A percentile compares a stretch with the other conserved stretches of the same genome.
Evolutionary conservation across 1,284 basidiomycete genomes (phyloP).

Genomic region (Cutaneotrichosporon sp.): DNA sequence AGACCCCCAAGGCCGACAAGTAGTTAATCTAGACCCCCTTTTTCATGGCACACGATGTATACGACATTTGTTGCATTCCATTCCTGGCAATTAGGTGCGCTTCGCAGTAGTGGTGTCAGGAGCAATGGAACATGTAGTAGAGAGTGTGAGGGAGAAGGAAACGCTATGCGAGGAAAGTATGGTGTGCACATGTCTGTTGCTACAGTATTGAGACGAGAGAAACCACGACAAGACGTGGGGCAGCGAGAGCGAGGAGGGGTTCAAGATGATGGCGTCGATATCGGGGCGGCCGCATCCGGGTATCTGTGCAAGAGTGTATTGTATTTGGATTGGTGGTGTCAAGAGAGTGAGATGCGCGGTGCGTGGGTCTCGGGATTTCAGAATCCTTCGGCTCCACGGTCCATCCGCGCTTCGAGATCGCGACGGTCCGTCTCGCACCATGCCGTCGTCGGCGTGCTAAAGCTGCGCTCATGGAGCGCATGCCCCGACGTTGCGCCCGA

Average conservation of each 20-base stretch:
- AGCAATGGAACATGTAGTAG: too few relatives aligned
- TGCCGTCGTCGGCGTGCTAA: slow-evolving; percentile 1
- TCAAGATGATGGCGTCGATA: not conserved
- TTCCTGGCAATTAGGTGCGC: not conserved
- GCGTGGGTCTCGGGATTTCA: not conserved
- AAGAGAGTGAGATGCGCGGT: not conserved
- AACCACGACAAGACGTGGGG: not conserved
- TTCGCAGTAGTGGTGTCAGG: not conserved
- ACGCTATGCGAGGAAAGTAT: not conserved
- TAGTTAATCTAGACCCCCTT: not conserved
- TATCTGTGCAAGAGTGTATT: slow-evolving; percentile 16
- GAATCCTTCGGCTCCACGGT: slow-evolving; percentile 7
- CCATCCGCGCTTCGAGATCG: slow-evolving; percentile 1
- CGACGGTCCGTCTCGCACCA: slow-evolving; percentile 11
- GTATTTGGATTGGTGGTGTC: not conserved
- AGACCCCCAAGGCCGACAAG: too few relatives aligned
- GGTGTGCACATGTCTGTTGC: slow-evolving; percentile 10
- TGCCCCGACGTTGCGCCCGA: slow-evolving; percentile 4
- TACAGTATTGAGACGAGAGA: slow-evolving; percentile 5
- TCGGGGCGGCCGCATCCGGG: not conserved
- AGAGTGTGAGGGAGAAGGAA: too few relatives aligned
- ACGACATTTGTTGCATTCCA: slow-evolving; percentile 1
- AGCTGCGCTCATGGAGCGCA: slow-evolving; percentile 13
- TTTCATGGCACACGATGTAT: not conserved
- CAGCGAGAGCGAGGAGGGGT: not conserved